Base-by-base conservation (phyloP, 1,284 basidiomycete genomes). In the Melanopsichium pennsylvanicum region DNA sequence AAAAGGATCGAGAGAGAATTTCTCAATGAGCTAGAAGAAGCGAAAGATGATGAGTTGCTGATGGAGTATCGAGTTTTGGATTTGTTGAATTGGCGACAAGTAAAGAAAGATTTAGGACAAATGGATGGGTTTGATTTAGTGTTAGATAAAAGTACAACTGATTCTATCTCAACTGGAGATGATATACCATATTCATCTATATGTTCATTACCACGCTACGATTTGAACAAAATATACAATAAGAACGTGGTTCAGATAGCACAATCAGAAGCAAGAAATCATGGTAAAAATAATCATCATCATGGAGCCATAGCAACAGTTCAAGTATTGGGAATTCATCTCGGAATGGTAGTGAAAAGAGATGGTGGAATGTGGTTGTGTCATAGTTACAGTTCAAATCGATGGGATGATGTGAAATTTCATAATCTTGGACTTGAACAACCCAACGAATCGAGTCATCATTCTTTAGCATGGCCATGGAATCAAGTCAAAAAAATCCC, bases 141-240 rank as follows among this genome's bases (percentile, higher is more conserved):
- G 8, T 41, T 70, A n/a, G 68, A 70, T 25, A 70, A 70, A 27
- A 61, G 57, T 19, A 70, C 68, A 0, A 59, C 68, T 5, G 68
- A 70, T 19, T 57, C 62, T 0, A 70, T 70, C 16, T 58, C 62
- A 0, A 70, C 68, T 1, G 61, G 62, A 0, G 16, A 54, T 1
- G 68, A 70, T 26, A 29, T 19, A 12, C 25, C 26, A 0, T 51
- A 41, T 12, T 6, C 37, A 5, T 29, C 18, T n/a, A n/a, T n/a
- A n/a, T n/a, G n/a, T n/a, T n/a, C n/a, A n/a, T n/a, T n/a, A n/a
- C n/a, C n/a, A n/a, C n/a, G n/a, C n/a, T n/a, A n/a, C n/a, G n/a
- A n/a, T n/a, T n/a, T n/a, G n/a, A n/a, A n/a, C n/a, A n/a, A n/a
- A n/a, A n/a, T n/a, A n/a, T n/a, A n/a, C n/a, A n/a, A n/a, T n/a